phyloP scores from a whole-genome alignment of 495 filamentous ascomycete species.

The Entonaema liquescens region DNA sequence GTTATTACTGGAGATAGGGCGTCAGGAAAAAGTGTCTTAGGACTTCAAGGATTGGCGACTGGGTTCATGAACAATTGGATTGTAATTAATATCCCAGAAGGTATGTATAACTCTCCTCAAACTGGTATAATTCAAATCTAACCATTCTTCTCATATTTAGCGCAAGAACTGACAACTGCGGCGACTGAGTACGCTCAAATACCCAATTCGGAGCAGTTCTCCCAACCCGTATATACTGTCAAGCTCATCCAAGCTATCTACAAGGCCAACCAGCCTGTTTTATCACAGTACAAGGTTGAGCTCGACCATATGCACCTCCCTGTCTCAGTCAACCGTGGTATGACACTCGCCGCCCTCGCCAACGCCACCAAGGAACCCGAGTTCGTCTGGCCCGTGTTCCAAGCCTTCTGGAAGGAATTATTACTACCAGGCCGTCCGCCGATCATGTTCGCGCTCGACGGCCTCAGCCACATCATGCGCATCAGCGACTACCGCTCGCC shows the following conservation, averaged over 20 bases:
- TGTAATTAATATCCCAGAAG: slow-evolving; percentile 90
- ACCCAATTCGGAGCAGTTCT: slow-evolving; percentile 67
- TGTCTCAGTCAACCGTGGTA: slow-evolving; percentile 63
- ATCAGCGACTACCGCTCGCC: slow-evolving; percentile 73
- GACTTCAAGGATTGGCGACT: slow-evolving; percentile 85
- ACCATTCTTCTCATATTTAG: slow-evolving; percentile 54
- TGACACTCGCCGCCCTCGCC: slow-evolving; percentile 72
- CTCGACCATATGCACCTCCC: slow-evolving; percentile 68
- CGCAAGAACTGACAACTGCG: slow-evolving; percentile 79
- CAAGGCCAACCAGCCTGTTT: slow-evolving; percentile 74
- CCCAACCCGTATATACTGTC: slow-evolving; percentile 78
- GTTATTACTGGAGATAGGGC: slow-evolving; percentile 78
- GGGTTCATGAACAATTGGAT: slow-evolving; percentile 86
- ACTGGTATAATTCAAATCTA: slow-evolving; percentile 2
- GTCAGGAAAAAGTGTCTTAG: slow-evolving; percentile 83
- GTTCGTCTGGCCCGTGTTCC: slow-evolving; percentile 81
- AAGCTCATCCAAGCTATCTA: slow-evolving; percentile 73
- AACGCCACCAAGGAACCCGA: slow-evolving; percentile 78
- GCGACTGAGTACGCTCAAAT: slow-evolving; percentile 81
- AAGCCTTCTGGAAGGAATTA: slow-evolving; percentile 82
- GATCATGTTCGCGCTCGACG: slow-evolving; percentile 80
- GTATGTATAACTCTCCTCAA: slow-evolving; percentile 55
- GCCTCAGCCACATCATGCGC: slow-evolving; percentile 80
- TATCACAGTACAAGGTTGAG: slow-evolving; percentile 66
- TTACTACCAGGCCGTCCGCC: slow-evolving; percentile 73